Base-by-base conservation (phyloP, 2,329 filamentous ascomycete genomes). In the Ascochyta rabiei region DNA sequence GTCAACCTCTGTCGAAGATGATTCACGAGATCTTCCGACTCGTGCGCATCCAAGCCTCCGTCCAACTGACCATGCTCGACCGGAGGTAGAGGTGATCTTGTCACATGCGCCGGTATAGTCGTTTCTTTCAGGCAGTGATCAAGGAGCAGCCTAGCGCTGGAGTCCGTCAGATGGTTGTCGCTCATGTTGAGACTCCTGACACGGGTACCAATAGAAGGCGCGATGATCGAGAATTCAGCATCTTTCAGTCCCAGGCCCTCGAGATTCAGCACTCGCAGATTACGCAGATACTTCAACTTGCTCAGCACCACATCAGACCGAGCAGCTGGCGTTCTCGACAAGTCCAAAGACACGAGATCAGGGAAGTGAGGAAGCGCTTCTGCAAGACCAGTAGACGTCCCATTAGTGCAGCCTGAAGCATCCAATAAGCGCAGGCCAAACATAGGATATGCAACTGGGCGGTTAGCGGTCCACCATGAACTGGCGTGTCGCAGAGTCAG, bases 241-340 rank as follows among this genome's bases (percentile, higher is more conserved):
- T 87, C 84, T 60, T 75, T 81, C 41, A 87, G 59, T 3, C 80
- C 78, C 12, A 86, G 74, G 1, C 80, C 80, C 35, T 80, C 76
- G 38, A 87, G 61, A 64, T 86, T 87, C 21, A 87, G 67, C 2
- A 86, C 79, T 51, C 84, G 82, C 15, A 87, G 70, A 47, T 80
- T 79, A 2, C 74, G 72, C 37, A 86, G 73, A 30, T 75, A 71
- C 28, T 74, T 73, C 3, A 87, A 62, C 0, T 76, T 70, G 12
- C 75, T 73, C 12, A 87, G 65, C 0, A 86, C 82, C 45, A 56
- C 71, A 44, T 71, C 75, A 72, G 79, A 80, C 64, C 77, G 79
- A 21, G 81, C 81, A 3, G 81, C 74, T 6, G 68, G 73, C 3
- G 82, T 85, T 57, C 78, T 79, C 1, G 84, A 87, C 13, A 87